Percentiles rank a stretch among this genome's conserved stretches.
Evolutionary conservation across 2,329 filamentous ascomycete species (phyloP).

Genomic region (Zymoseptoria tritici): DNA sequence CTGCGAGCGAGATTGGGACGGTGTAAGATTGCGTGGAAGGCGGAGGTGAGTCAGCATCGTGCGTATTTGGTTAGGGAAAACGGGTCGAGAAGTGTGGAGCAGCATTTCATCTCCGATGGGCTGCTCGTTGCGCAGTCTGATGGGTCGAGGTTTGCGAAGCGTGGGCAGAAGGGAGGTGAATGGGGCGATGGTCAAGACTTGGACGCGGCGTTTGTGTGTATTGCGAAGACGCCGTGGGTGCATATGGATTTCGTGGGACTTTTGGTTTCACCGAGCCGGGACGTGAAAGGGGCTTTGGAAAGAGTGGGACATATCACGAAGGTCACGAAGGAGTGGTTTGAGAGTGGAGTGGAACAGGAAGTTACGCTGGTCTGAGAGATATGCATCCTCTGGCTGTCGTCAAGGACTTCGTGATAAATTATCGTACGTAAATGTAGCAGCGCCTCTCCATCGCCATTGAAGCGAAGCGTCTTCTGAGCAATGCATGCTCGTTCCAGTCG

Average conservation of each 20-base stretch:
- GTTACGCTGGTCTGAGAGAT: neutral
- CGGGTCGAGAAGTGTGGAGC: neutral
- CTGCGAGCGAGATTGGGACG: neutral
- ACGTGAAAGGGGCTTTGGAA: neutral
- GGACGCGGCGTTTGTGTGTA: neutral
- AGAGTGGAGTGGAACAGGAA: neutral
- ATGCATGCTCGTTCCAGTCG: neutral
- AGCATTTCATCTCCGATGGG: slow-evolving; percentile 3
- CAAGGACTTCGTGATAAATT: no score
- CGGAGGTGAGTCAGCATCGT: neutral
- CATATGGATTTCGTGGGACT: neutral
- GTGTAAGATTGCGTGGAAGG: slow-evolving; percentile 1
- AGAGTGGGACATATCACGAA: neutral
- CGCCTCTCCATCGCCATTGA: no score
- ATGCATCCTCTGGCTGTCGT: neutral
- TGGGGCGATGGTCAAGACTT: neutral
- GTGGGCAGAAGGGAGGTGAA: neutral
- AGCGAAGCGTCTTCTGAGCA: neutral
- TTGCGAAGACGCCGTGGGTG: neutral
- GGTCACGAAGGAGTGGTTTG: neutral
- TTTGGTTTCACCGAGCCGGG: neutral
- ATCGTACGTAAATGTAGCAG: no score
- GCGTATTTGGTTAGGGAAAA: neutral
- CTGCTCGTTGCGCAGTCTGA: neutral
- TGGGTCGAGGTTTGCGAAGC: neutral